phyloP scores from a whole-genome alignment of 1,139 yeast species.

The Kodamaea sp. region DNA sequence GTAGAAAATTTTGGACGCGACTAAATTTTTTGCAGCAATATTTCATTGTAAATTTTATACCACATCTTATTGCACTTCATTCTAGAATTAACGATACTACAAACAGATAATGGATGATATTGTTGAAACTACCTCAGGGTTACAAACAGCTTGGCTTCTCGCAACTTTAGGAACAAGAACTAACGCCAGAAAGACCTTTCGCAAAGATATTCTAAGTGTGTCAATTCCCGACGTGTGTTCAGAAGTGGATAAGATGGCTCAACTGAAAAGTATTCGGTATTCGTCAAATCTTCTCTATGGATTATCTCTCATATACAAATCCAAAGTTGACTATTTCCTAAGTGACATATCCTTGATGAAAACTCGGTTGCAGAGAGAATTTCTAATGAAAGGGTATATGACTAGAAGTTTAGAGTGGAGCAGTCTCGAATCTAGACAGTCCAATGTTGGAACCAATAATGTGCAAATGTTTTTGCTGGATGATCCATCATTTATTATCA shows the following conservation, averaged over 20 bases:
- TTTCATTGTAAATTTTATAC: too few species aligned
- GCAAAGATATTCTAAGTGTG: conserved; percentile 36
- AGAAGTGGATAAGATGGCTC: conserved; percentile 26
- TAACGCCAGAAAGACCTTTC: conserved; percentile 27
- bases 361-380: conserved; percentile 26
- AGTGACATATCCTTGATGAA: conserved; percentile 33
- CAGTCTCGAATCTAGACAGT: conserved; percentile 1
- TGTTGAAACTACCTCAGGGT: neutral
- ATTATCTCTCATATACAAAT: conserved; percentile 52
- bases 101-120: conserved; percentile 1
- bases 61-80: too few species aligned
- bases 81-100: too few species aligned
- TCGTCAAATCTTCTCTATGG: conserved; percentile 59
- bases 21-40: too few species aligned
- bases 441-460: neutral
- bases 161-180: conserved; percentile 49
- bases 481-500: conserved; percentile 45
- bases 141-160: conserved; percentile 18
- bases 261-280: conserved; percentile 41
- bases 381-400: neutral
- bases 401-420: neutral
- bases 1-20: too few species aligned
- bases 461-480: conserved; percentile 27
- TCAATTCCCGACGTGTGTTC: conserved; percentile 52
- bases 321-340: conserved; percentile 48